Conservation (phyloP, 192 early-diverging fungal species). For the Backusella morwellensis region DNA sequence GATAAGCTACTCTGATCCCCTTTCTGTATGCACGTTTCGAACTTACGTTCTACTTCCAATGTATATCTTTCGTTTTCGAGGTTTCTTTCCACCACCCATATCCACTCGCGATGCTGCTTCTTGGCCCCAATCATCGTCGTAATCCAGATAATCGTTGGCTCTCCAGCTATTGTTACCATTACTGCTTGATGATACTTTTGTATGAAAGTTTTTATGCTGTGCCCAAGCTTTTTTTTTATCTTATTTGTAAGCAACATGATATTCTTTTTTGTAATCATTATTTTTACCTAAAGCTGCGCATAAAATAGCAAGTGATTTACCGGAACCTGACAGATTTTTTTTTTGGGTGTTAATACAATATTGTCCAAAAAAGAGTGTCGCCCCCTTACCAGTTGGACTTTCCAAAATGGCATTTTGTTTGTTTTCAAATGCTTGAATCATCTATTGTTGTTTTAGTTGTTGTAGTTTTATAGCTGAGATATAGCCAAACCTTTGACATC, state of each 20-base stretch:
- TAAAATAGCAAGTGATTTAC: slow-evolving; percentile 74
- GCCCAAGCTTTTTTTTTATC: slow-evolving; percentile 9
- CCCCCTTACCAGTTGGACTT: slow-evolving; percentile 50
- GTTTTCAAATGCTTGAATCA: slow-evolving; percentile 48
- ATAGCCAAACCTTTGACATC: background rate
- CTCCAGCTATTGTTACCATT: background rate
- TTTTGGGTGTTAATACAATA: background rate
- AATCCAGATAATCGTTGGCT: background rate
- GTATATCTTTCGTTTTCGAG: background rate
- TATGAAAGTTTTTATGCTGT: background rate
- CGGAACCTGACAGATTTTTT: slow-evolving; percentile 52
- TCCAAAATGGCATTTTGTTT: slow-evolving; percentile 65
- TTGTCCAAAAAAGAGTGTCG: background rate
- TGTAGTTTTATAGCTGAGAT: background rate
- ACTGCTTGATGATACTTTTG: background rate
- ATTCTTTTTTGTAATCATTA: slow-evolving; percentile 29
- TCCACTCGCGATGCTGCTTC: background rate
- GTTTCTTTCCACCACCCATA: no score
- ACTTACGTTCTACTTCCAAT: slow-evolving; percentile 45
- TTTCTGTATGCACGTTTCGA: background rate
- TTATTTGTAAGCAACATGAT: background rate
- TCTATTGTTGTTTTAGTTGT: slow-evolving; percentile 13
- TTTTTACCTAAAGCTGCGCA: slow-evolving; percentile 56
- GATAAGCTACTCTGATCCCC: no score
- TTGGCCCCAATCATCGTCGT: background rate